Evolutionary conservation across 148 eudicot genomes (phyloP).

Genomic region (Bassia scoparia): DNA sequence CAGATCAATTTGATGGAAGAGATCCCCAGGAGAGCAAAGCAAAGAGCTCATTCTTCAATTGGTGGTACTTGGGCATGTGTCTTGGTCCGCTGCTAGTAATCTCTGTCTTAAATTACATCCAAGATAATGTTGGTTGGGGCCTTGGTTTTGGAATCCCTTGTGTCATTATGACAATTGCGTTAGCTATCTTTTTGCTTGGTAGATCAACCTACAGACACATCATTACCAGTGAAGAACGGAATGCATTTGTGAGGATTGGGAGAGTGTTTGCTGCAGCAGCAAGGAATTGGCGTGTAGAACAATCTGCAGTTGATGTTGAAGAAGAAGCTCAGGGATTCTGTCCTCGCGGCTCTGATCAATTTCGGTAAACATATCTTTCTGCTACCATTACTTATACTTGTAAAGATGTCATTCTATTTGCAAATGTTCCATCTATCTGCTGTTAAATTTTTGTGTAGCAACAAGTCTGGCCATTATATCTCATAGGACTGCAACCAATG

Average conservation of each 20-base stretch:
- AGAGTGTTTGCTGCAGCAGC: constrained; percentile 55
- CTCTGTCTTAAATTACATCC: constrained; percentile 51
- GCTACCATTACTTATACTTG: background rate
- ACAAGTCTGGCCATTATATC: too few species aligned
- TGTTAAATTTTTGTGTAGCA: background rate
- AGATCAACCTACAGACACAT: constrained; percentile 50
- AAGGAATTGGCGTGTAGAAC: constrained; percentile 40
- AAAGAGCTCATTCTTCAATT: constrained; percentile 88
- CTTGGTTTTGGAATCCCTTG: constrained; percentile 93
- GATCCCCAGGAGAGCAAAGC: constrained; percentile 63
- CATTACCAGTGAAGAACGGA: constrained; percentile 35
- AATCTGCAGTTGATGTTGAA: constrained; percentile 32
- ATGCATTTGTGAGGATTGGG: constrained; percentile 60
- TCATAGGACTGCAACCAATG: too few species aligned
- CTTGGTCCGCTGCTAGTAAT: constrained; percentile 35
- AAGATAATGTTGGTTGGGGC: constrained; percentile 78
- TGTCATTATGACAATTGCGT: constrained; percentile 52
- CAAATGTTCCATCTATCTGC: background rate
- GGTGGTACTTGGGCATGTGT: constrained; percentile 65
- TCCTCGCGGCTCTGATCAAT: constrained; percentile 45
- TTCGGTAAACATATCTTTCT: constrained; percentile 36
- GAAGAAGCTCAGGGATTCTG: constrained; percentile 43
- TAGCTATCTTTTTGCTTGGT: constrained; percentile 61
- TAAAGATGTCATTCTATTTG: background rate
- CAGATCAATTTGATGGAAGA: constrained; percentile 77